A percentile compares a stretch with the other conserved stretches of the same genome.
Conservation (phyloP, 2,329 filamentous ascomycete genomes). For the Alternaria burnsii region DNA sequence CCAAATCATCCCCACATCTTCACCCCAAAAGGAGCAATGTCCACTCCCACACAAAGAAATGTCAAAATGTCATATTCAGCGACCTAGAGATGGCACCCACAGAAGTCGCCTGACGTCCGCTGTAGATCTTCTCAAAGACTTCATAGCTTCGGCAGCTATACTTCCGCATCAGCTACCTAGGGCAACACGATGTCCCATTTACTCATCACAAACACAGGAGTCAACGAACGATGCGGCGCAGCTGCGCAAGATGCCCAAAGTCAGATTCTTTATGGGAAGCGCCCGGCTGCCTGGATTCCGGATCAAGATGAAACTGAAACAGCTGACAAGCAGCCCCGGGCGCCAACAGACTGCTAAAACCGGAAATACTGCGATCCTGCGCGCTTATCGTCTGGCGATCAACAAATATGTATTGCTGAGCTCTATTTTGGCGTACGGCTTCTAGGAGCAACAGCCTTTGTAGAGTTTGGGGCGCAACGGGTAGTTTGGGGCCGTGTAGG, state of each 20-base stretch:
- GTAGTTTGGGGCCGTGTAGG: conserved; percentile 27
- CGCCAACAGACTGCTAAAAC: conserved; percentile 15
- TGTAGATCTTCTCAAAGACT: neutral
- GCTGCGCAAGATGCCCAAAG: conserved; percentile 1
- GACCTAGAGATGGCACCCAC: neutral
- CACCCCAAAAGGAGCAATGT: neutral
- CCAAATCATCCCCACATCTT: neutral
- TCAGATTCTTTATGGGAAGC: conserved; percentile 15
- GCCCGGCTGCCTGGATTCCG: conserved; percentile 27
- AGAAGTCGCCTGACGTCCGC: neutral
- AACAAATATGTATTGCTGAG: conserved; percentile 9
- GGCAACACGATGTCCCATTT: neutral
- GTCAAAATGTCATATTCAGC: neutral
- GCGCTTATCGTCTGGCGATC: conserved; percentile 29
- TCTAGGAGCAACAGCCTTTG: conserved; percentile 7
- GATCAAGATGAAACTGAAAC: conserved; percentile 37
- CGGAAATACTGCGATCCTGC: conserved; percentile 11
- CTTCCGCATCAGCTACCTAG: neutral
- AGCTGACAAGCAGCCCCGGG: conserved; percentile 26
- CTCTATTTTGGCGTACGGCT: conserved; percentile 15
- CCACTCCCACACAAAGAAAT: neutral
- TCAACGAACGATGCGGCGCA: conserved; percentile 6
- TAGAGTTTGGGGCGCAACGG: conserved; percentile 14
- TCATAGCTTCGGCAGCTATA: neutral
- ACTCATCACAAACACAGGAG: neutral